Base-by-base conservation (phyloP, 768 basidiomycete genomes). In the Suillus ampliporus region DNA sequence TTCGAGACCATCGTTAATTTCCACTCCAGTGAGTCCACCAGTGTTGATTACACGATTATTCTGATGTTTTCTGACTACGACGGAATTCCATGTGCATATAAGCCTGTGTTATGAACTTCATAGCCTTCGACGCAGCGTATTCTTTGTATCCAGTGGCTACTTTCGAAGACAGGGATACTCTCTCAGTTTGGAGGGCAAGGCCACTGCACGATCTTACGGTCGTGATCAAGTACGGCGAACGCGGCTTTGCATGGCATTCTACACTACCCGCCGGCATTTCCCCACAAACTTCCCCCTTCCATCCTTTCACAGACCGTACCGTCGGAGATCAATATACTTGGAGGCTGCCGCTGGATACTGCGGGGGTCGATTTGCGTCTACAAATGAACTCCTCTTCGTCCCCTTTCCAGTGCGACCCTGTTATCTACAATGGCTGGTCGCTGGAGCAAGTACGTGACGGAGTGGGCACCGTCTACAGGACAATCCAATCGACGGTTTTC, bases 41-140 rank as follows among this genome's bases (percentile, higher is more conserved):
- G 8, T 35, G n/a, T 50, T 13, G 44, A 31, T 57, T 9, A 31
- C 6, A 31, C 31, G 4, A 6, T 31, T 31, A 52, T 64, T 10
- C 61, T 28, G 4, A n/a, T 43, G 31, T 44, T 40, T 17, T 28
- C 5, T 53, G 44, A 44, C 23, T 31, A 17, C 5, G 40, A 53
- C 8, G 52, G 37, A 19, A 19, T 34, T 23, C 23, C 21, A 17
- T 5, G 38, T 11, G 26, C 35, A 38, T 57, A 15, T 63, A 38
- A 81, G 81, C 80, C 5, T 73, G 73, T 53, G 80, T 81, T 2
- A 79, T 82, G 77, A 83, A 82, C 63, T 52, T 80, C 7, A 79
- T 83, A 58, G 73, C 77, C 0, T 75, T 75, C 64, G 69, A 77
- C 3, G 67, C 65, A 3, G 82, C 78, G 0, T 81, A 78, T 60